Percentiles rank a stretch among this genome's conserved stretches.
These are phyloP conservation scores for Trichoderma pleuroti DNA, from an alignment of 2,329 filamentous ascomycete genomes.

Conservation along the genomic window DNA sequence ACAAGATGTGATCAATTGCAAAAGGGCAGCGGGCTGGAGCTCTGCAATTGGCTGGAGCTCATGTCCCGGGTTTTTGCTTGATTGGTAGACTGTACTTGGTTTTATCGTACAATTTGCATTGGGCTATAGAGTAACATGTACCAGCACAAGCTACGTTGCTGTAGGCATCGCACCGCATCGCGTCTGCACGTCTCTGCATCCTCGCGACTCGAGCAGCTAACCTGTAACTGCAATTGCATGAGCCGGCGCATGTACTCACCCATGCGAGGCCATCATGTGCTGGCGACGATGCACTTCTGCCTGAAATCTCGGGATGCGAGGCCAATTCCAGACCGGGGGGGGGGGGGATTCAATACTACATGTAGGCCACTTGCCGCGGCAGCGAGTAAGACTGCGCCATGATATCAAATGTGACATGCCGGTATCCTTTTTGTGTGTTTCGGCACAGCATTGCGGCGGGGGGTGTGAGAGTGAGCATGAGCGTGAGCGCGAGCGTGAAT, in stretches of 20 bases:
- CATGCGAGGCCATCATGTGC: neutral
- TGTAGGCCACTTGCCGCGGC: neutral
- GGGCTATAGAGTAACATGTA: neutral
- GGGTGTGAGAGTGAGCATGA: no score
- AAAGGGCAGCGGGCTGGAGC: neutral
- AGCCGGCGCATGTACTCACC: neutral
- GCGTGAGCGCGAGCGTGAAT: slow-evolving; percentile 1
- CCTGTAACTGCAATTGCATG: neutral
- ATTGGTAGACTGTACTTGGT: neutral
- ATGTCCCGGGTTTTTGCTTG: neutral
- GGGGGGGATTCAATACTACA: neutral
- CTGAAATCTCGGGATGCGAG: neutral
- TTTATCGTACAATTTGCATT: neutral
- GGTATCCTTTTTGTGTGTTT: neutral
- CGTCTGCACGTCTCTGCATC: slow-evolving; percentile 2
- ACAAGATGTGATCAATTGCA: neutral
- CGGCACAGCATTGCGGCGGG: neutral
- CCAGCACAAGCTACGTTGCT: neutral
- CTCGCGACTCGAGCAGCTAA: neutral
- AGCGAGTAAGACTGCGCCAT: neutral
- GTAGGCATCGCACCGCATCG: neutral
- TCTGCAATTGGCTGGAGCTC: neutral
- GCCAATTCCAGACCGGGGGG: neutral
- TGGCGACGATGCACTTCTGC: slow-evolving; percentile 8
- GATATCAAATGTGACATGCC: neutral